These are phyloP conservation scores for Porodaedalea pini DNA, from an alignment of 1,284 basidiomycete genomes.

Conservation along the genomic window DNA sequence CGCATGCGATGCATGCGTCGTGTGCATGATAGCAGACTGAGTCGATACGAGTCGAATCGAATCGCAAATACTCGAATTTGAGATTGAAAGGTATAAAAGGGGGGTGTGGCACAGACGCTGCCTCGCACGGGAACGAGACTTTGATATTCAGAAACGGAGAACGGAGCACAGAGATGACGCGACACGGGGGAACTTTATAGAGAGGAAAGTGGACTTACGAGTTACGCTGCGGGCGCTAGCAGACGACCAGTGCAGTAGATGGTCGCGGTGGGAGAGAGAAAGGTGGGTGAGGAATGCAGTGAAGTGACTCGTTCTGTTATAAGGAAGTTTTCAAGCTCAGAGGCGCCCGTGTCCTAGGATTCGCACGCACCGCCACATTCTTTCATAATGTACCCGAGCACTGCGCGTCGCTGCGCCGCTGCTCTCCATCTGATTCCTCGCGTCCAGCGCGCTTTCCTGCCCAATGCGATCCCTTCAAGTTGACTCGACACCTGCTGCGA, in stretches of 20 bases:
- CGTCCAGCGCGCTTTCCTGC: background rate
- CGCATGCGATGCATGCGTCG: background rate
- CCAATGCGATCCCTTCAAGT: background rate
- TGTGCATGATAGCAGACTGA: slow-evolving; percentile 1
- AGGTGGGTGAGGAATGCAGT: slow-evolving; percentile 17
- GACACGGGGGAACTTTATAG: slow-evolving; percentile 3
- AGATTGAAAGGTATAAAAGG: slow-evolving; percentile 1
- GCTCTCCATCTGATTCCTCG: background rate
- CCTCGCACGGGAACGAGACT: slow-evolving; percentile 7
- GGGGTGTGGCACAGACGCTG: background rate
- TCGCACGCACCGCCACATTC: slow-evolving; percentile 11
- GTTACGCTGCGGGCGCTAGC: slow-evolving; percentile 1
- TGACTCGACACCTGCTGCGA: too few species aligned
- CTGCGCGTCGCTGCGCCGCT: slow-evolving; percentile 10
- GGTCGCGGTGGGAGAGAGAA: slow-evolving; percentile 19
- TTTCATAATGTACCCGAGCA: background rate
- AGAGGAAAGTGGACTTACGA: slow-evolving; percentile 21
- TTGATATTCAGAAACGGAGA: background rate
- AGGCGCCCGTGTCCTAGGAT: slow-evolving; percentile 17
- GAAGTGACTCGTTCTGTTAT: slow-evolving; percentile 25
- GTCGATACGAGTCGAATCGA: background rate
- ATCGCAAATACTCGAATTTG: background rate
- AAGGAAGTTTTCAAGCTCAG: slow-evolving; percentile 24
- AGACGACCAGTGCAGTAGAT: slow-evolving; percentile 17
- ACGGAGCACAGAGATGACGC: slow-evolving; percentile 16